A percentile compares a stretch with the other conserved stretches of the same genome.
These are phyloP conservation scores for Syzygium syzygioides DNA, from an alignment of 441 rosid species.

Conservation along the genomic window DNA sequence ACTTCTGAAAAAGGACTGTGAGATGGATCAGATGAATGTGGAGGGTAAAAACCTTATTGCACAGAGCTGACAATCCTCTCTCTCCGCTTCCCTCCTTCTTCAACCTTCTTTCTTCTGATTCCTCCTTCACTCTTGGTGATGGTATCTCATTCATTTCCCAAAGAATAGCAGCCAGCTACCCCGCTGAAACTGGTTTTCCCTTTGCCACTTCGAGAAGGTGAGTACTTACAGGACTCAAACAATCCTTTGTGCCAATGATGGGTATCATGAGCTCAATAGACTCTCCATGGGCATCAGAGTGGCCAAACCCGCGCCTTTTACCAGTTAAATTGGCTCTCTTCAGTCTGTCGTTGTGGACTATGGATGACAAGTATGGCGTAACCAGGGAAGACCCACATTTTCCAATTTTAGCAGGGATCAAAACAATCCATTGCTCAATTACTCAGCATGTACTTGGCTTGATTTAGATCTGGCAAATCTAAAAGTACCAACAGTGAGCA, in stretches of 20 bases:
- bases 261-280: conserved; percentile 55
- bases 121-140: conserved; percentile 45
- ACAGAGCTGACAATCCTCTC: conserved; percentile 42
- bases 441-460: conserved; percentile 31
- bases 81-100: conserved; percentile 35
- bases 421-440: conserved; percentile 39
- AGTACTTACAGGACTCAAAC: conserved; percentile 40
- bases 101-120: conserved; percentile 31
- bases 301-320: conserved; percentile 75
- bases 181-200: conserved; percentile 65
- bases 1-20: conserved; percentile 94
- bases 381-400: conserved; percentile 82
- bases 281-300: conserved; percentile 87
- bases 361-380: conserved; percentile 70
- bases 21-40: conserved; percentile 92
- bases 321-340: conserved; percentile 80
- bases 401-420: conserved; percentile 74
- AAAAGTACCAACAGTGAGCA: background rate
- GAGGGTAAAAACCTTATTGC: conserved; percentile 72
- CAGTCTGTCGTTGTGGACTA: conserved; percentile 62
- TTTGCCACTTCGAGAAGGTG: conserved; percentile 33
- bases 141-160: conserved; percentile 98
- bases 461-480: conserved; percentile 20
- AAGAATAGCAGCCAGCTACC: conserved; percentile 84
- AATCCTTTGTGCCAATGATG: conserved; percentile 39